Percentiles rank a stretch among this genome's conserved stretches.
These are phyloP conservation scores for Jackrogersella minutella DNA, from an alignment of 495 filamentous ascomycete genomes.

Conservation along the genomic window DNA sequence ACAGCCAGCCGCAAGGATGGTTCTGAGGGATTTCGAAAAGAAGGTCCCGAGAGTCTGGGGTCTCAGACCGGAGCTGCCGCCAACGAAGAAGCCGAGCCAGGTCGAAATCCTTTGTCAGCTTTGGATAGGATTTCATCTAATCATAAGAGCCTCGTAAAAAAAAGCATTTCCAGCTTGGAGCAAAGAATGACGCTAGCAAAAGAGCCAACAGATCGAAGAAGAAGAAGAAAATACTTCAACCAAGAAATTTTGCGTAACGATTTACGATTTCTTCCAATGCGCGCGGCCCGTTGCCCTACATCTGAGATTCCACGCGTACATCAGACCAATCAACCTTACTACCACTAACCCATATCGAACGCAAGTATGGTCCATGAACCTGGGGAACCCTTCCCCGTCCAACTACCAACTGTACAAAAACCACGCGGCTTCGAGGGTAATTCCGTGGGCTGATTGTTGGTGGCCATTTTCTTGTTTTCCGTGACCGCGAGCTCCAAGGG, in stretches of 20 bases:
- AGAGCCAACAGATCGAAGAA: slow-evolving; percentile 2
- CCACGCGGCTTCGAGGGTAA: slow-evolving; percentile 20
- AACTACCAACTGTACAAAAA: too few relatives aligned
- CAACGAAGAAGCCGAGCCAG: slow-evolving; percentile 18
- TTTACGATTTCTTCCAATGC: slow-evolving; percentile 17
- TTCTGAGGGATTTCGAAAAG: slow-evolving; percentile 25
- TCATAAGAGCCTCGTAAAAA: background rate
- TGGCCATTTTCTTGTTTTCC: slow-evolving; percentile 6
- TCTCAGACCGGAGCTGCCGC: slow-evolving; percentile 18
- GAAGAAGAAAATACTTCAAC: slow-evolving; percentile 9
- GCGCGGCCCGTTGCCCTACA: slow-evolving; percentile 18
- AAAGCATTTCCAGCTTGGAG: background rate
- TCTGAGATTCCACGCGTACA: slow-evolving; percentile 29
- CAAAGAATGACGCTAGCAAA: slow-evolving; percentile 18
- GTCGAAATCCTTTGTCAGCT: slow-evolving; percentile 18
- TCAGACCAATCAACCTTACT: background rate
- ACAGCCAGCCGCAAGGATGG: slow-evolving; percentile 17
- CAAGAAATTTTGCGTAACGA: slow-evolving; percentile 14
- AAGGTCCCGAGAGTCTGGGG: slow-evolving; percentile 32
- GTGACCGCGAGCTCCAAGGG: slow-evolving; percentile 13
- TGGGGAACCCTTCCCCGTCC: slow-evolving; percentile 24
- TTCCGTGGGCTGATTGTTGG: slow-evolving; percentile 17
- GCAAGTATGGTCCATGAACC: slow-evolving; percentile 17
- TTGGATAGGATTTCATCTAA: slow-evolving; percentile 2
- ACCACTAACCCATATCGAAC: slow-evolving; percentile 4